Conservation (phyloP, 2,329 filamentous ascomycete genomes). For the Fusarium heterosporum region DNA sequence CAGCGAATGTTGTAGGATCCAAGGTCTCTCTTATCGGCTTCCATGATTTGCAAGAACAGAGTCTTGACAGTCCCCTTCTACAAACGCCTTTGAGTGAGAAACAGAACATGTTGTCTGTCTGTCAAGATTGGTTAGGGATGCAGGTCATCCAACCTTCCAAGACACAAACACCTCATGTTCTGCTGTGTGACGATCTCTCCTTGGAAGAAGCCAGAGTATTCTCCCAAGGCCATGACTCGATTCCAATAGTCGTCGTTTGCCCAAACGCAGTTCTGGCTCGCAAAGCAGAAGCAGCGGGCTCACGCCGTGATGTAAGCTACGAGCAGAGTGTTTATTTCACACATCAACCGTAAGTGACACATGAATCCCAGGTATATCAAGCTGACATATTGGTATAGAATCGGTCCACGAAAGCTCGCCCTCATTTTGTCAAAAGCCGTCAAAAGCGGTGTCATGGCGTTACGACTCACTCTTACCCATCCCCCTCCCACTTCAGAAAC, state of each 20-base stretch:
- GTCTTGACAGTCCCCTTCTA: accelerated
- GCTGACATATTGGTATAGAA: background rate
- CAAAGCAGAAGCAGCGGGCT: background rate
- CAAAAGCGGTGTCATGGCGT: background rate
- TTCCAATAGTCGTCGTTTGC: background rate
- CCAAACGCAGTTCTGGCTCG: background rate
- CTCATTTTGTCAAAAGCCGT: background rate
- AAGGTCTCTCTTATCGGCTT: background rate
- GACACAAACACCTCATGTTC: accelerated
- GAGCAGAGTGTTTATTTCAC: background rate
- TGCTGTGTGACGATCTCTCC: background rate
- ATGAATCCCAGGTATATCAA: accelerated
- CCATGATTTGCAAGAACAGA: background rate
- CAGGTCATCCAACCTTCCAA: background rate
- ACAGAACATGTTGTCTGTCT: background rate
- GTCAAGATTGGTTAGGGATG: background rate
- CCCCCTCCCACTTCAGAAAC: background rate
- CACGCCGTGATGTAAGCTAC: accelerated
- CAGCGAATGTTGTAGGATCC: accelerated
- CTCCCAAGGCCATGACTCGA: background rate
- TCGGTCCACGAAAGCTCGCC: background rate
- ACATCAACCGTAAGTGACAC: background rate
- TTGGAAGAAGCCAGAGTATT: background rate
- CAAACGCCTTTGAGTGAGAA: background rate
- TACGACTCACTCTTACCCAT: background rate